phyloP scores from a whole-genome alignment of 768 basidiomycete genomes.

The Rhizopogon vinicolor region DNA sequence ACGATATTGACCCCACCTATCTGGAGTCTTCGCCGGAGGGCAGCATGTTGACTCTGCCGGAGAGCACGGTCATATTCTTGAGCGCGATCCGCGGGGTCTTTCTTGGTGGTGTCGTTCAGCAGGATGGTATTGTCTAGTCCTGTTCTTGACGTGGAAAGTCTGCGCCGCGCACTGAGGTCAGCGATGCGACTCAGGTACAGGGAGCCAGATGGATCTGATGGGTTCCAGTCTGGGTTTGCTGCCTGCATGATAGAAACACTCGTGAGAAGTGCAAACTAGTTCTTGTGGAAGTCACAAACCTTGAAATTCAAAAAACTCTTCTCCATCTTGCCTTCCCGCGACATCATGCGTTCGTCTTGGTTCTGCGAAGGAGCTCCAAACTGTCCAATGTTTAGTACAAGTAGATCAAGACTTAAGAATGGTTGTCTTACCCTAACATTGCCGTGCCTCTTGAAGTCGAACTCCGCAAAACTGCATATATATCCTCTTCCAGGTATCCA shows the following conservation, averaged over 20 bases:
- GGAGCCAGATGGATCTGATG: slow-evolving; percentile 85
- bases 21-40: slow-evolving; percentile 35
- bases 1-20: slow-evolving; percentile 21
- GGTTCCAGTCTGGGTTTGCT: slow-evolving; percentile 94
- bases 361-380: slow-evolving; percentile 79
- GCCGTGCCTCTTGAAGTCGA: slow-evolving; percentile 94
- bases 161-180: slow-evolving; percentile 49
- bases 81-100: slow-evolving; percentile 45
- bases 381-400: slow-evolving; percentile 30
- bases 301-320: slow-evolving; percentile 96
- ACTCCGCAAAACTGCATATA: slow-evolving; percentile 97
- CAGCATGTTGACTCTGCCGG: slow-evolving; percentile 59
- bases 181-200: slow-evolving; percentile 86
- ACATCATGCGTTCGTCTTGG: slow-evolving; percentile 71
- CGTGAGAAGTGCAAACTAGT: background rate
- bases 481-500: slow-evolving; percentile 96
- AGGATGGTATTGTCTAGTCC: slow-evolving; percentile 22
- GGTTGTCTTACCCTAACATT: slow-evolving; percentile 67
- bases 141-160: slow-evolving; percentile 20
- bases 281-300: slow-evolving; percentile 26
- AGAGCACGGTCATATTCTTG: slow-evolving; percentile 75
- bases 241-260: slow-evolving; percentile 40
- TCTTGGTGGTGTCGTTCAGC: slow-evolving; percentile 30
- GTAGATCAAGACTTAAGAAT: background rate
- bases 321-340: slow-evolving; percentile 98